These are phyloP conservation scores for Kwoniella sp. DNA, from an alignment of 768 basidiomycete species.

Conservation along the genomic window DNA sequence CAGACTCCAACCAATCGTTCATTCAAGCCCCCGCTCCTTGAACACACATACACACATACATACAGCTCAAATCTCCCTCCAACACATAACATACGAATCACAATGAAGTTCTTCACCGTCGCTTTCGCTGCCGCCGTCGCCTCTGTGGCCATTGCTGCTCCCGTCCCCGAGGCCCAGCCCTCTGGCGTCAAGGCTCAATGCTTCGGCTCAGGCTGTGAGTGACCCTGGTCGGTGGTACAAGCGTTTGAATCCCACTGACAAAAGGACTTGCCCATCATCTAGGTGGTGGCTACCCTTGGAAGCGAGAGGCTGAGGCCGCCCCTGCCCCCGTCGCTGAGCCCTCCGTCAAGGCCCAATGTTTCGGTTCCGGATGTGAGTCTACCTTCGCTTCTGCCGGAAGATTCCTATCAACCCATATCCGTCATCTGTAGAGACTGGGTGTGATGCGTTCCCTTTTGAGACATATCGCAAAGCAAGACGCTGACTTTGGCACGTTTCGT, in stretches of 20 bases:
- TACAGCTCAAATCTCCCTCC: neutral
- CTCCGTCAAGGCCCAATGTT: conserved; percentile 19
- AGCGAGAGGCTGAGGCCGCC: conserved; percentile 35
- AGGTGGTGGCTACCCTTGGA: conserved; percentile 36
- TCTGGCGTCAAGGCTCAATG: conserved; percentile 20
- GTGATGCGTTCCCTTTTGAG: no score
- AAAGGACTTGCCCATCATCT: conserved; percentile 10
- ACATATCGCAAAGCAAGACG: neutral
- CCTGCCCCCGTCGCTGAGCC: conserved; percentile 15
- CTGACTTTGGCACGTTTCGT: neutral
- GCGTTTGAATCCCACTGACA: neutral
- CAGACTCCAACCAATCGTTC: neutral
- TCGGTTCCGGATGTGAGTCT: conserved; percentile 18
- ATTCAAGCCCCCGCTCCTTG: neutral
- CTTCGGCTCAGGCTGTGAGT: conserved; percentile 36
- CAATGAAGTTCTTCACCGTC: conserved; percentile 50
- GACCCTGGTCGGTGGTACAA: conserved; percentile 8
- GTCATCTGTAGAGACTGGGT: neutral
- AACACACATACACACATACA: neutral
- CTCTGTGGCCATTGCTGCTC: conserved; percentile 45
- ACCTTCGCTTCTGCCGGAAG: neutral
- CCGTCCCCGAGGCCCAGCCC: conserved; percentile 30
- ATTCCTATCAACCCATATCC: neutral
- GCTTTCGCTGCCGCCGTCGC: conserved; percentile 43
- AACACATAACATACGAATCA: conserved; percentile 10